phyloP scores from a whole-genome alignment of 2,329 filamentous ascomycete species.

The Ophiostoma fasciatum region DNA sequence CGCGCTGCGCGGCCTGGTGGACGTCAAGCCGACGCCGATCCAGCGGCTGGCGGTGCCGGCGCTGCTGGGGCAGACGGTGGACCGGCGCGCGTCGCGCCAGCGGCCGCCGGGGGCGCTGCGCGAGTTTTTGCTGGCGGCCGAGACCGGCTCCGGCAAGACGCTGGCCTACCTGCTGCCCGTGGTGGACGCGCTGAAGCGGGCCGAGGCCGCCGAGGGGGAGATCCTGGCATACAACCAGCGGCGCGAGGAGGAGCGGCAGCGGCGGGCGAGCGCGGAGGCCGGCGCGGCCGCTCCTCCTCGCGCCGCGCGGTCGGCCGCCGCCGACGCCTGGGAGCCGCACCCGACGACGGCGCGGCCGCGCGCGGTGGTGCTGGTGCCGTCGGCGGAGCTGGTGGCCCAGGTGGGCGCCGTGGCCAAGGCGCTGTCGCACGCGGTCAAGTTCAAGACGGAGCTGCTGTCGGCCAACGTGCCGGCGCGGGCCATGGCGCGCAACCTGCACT shows the following conservation, averaged over 20 bases:
- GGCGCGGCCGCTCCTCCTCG: too few relatives aligned
- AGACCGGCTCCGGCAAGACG: slow-evolving; percentile 96
- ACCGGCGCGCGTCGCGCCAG: slow-evolving; percentile 3
- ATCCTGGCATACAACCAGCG: slow-evolving; percentile 42
- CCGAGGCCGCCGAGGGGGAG: slow-evolving; percentile 46
- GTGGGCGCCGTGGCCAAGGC: slow-evolving; percentile 68
- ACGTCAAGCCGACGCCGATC: slow-evolving; percentile 72
- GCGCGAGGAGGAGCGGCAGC: slow-evolving; percentile 39
- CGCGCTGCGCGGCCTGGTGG: slow-evolving; percentile 57
- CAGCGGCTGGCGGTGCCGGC: slow-evolving; percentile 80
- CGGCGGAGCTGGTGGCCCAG: slow-evolving; percentile 81
- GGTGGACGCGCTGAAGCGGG: slow-evolving; percentile 70
- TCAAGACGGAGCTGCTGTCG: slow-evolving; percentile 70
- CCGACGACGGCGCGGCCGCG: slow-evolving; percentile 65
- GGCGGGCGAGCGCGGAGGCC: slow-evolving; percentile 36
- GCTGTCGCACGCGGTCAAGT: slow-evolving; percentile 75
- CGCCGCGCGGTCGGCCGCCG: slow-evolving; percentile 22
- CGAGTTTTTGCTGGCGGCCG: slow-evolving; percentile 74
- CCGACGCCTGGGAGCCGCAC: slow-evolving; percentile 39
- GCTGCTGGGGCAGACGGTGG: slow-evolving; percentile 45
- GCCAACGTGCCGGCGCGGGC: slow-evolving; percentile 60
- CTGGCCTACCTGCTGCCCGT: slow-evolving; percentile 79
- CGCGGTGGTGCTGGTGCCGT: slow-evolving; percentile 78
- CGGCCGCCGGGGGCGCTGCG: slow-evolving; percentile 11
- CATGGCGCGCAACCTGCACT: slow-evolving; percentile 76